phyloP scores from a whole-genome alignment of 129 eudicot genomes.

The Dittrichia graveolens region DNA sequence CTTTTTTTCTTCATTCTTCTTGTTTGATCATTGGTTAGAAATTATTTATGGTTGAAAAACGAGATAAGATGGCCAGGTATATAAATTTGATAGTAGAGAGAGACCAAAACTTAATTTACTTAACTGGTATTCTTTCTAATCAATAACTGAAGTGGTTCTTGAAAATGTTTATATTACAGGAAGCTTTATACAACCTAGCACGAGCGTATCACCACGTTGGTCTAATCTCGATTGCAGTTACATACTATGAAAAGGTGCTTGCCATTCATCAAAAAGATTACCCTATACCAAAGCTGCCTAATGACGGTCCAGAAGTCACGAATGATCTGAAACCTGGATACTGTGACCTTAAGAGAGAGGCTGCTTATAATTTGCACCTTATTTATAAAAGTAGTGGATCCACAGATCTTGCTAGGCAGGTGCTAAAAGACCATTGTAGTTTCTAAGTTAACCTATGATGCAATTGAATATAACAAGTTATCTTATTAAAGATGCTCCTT shows the following conservation, averaged over 20 bases:
- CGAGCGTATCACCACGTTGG: slow-evolving; percentile 90
- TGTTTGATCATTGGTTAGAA: background rate
- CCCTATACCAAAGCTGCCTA: slow-evolving; percentile 71
- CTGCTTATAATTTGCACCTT: slow-evolving; percentile 81
- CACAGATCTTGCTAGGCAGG: slow-evolving; percentile 91
- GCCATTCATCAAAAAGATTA: slow-evolving; percentile 47
- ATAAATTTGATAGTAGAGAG: background rate
- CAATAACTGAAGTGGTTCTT: slow-evolving; percentile 14
- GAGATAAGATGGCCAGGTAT: background rate
- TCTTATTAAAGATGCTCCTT: background rate
- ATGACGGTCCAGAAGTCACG: slow-evolving; percentile 50
- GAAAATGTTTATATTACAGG: slow-evolving; percentile 49
- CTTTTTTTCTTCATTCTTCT: slow-evolving; percentile 14
- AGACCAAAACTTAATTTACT: slow-evolving; percentile 3
- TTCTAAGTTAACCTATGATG: slow-evolving; percentile 12
- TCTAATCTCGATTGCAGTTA: slow-evolving; percentile 61
- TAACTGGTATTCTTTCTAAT: background rate
- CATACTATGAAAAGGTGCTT: slow-evolving; percentile 77
- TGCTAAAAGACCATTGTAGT: slow-evolving; percentile 68
- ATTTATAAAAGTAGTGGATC: slow-evolving; percentile 86
- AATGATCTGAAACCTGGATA: slow-evolving; percentile 53
- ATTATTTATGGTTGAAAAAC: background rate
- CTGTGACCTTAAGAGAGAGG: slow-evolving; percentile 91
- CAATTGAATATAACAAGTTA: background rate
- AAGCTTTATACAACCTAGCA: slow-evolving; percentile 75